Base-by-base conservation (phyloP, 345 rosid species). In the Erysimum cheiranthoides region DNA sequence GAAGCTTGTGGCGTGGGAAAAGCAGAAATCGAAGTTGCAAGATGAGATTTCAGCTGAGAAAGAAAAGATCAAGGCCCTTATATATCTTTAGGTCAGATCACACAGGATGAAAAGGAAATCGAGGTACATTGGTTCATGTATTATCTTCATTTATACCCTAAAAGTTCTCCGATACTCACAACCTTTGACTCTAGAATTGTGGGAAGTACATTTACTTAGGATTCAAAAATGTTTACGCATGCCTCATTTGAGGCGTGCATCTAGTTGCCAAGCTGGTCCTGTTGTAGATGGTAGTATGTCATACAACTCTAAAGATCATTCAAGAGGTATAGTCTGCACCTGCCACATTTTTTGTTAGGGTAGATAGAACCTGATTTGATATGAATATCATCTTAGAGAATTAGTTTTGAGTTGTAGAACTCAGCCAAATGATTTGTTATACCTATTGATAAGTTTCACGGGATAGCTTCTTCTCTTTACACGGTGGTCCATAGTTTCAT, bases 1-100 rank as follows among this genome's bases (percentile, higher is more conserved):
- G 85, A 94, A 83, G 87, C 95, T 92, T 62, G 65, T 85, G 82
- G 89, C 90, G 66, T 85, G 88, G 90, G 95, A 92, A 81, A 92
- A 89, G 78, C 92, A 89, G 87, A 91, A 85, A 79, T 50, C 72
- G 57, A 90, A 90, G 81, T 66, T 94, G 81, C 96, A 86, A 81
- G 89, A 82, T 43, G 93, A 85, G 79, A 91, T 94, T 75, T 80
- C 85, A 1, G 82, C 67, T 14, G 96, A 91, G 82, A 92, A 90
- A 79, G 84, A 80, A 74, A 92, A 87, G 78, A 84, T 91, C 34
- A 84, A 84, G 60, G 85, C 86, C 73, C 79, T 89, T 82, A 85
- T 62, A 78, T 6, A 21, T 76, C 78, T 74, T 80, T 87, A 81
- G 83, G 80, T 64, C 81, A 35, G 73, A 76, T 83, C 45, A 79